Base-by-base conservation (phyloP, 352 stramenopile genomes). In the Pythium folliculosum region DNA sequence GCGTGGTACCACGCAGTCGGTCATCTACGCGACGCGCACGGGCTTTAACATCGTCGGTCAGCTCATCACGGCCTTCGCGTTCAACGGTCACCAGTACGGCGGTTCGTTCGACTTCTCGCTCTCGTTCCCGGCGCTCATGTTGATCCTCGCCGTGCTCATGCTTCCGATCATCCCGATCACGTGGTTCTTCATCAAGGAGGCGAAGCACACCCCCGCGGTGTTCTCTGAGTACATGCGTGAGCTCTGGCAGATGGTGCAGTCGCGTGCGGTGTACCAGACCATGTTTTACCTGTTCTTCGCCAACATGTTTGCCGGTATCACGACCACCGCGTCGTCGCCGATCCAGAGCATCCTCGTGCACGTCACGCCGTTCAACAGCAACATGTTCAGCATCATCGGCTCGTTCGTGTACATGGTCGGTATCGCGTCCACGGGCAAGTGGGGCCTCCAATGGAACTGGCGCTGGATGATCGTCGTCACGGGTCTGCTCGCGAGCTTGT, bases 341-440 rank as follows among this genome's bases (percentile, higher is more conserved):
- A 65, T 86, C 1, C 65, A 80, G 55, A 52, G 38, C 32, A 70
- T 69, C 53, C 62, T 72, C 30, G 70, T 72, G 19, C 52, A 73
- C 3, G 78, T 82, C n/a, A 65, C 67, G 37, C 68, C 76, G n/a
- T 59, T 86, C 50, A 86, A 82, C 73, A 70, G 62, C 52, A 78
- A 53, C 17, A 32, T 86, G 25, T 69, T 50, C 25, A 58, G 65
- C 10, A 67, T 86, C 21, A 30, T 84, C 13, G 59, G 75, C 27
- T 67, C 43, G 21, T 40, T 71, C 14, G 53, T 71, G 25, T 81
- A 78, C 44, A 56, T 75, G 25, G n/a, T 48, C 8, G 64, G 63
- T 52, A 65, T 79, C 40, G 47, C 50, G 7, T 23, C 67, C 51
- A 71, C 65, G n/a, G 56, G 57, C 50, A 66, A 67, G 40, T 70